Conservation (phyloP, 2,329 filamentous ascomycete genomes). For the Aspergillus sergii region DNA sequence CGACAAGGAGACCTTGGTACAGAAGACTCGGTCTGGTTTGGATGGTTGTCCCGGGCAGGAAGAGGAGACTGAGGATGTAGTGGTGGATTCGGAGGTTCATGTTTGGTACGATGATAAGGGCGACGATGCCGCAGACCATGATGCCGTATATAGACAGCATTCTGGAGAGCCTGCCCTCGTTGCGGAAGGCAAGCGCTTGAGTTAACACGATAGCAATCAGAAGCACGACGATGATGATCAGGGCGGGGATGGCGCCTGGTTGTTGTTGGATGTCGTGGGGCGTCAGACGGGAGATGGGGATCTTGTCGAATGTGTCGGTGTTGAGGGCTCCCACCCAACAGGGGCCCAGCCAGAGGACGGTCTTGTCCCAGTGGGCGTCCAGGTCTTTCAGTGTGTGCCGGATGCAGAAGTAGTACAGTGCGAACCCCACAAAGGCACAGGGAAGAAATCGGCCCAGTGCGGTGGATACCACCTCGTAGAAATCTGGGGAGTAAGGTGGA, state of each 20-base stretch:
- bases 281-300: constrained; percentile 64
- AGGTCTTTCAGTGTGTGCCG: constrained; percentile 52
- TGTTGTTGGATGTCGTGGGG: constrained; percentile 63
- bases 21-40: constrained; percentile 61
- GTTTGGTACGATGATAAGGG: constrained; percentile 56
- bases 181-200: constrained; percentile 59
- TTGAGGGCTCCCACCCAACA: constrained; percentile 64
- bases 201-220: constrained; percentile 57
- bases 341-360: constrained; percentile 61
- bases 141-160: constrained; percentile 49
- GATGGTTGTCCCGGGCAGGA: constrained; percentile 61
- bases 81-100: constrained; percentile 66
- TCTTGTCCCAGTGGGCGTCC: constrained; percentile 62
- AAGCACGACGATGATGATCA: constrained; percentile 55
- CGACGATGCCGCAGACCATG: constrained; percentile 46
- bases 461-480: constrained; percentile 57
- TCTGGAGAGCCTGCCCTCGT: constrained; percentile 58
- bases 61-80: constrained; percentile 62
- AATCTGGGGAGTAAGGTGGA: constrained; percentile 57
- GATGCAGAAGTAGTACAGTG: constrained; percentile 59
- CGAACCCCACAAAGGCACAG: constrained; percentile 60
- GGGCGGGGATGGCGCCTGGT: constrained; percentile 60
- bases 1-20: constrained; percentile 64
- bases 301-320: constrained; percentile 65
- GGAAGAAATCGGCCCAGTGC: constrained; percentile 61